Percentiles rank a stretch among this genome's conserved stretches.
These are phyloP conservation scores for Populus alba DNA, from an alignment of 345 rosid species.

Conservation along the genomic window DNA sequence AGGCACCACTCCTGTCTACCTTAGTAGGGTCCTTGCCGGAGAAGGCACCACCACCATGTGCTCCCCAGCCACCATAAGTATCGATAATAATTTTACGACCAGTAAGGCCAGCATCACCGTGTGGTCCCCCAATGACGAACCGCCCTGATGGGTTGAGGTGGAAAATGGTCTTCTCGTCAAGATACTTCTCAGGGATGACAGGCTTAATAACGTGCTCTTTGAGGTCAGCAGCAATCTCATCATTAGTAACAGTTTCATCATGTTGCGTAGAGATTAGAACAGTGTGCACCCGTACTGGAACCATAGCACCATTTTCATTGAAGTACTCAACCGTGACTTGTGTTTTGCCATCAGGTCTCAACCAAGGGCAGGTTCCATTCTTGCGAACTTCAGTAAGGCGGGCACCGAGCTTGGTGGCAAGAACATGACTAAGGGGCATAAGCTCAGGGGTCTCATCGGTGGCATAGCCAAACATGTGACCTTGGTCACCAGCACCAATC, in stretches of 20 bases:
- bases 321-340: conserved; percentile 16
- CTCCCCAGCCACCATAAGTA: conserved; percentile 20
- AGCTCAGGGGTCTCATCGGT: conserved; percentile 21
- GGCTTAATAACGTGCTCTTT: conserved; percentile 21
- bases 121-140: conserved; percentile 19
- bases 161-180: conserved; percentile 18
- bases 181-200: conserved; percentile 19
- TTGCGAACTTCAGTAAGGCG: conserved; percentile 19
- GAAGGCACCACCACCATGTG: conserved; percentile 21
- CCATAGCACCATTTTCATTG: conserved; percentile 21
- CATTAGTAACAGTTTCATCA: conserved; percentile 15
- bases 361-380: conserved; percentile 18
- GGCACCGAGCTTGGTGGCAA: conserved; percentile 23
- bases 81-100: conserved; percentile 17
- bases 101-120: conserved; percentile 21
- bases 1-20: conserved; percentile 24
- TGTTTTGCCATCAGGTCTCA: conserved; percentile 26
- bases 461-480: conserved; percentile 25
- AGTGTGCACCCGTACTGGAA: conserved; percentile 16
- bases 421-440: conserved; percentile 22
- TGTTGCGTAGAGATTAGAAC: conserved; percentile 20
- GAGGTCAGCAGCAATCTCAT: conserved; percentile 21
- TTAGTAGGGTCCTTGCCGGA: conserved; percentile 22
- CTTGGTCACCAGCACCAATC: conserved; percentile 23
- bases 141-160: conserved; percentile 20